Evolutionary conservation across 441 rosid species (phyloP).

Genomic region (Theobroma grandiflorum): DNA sequence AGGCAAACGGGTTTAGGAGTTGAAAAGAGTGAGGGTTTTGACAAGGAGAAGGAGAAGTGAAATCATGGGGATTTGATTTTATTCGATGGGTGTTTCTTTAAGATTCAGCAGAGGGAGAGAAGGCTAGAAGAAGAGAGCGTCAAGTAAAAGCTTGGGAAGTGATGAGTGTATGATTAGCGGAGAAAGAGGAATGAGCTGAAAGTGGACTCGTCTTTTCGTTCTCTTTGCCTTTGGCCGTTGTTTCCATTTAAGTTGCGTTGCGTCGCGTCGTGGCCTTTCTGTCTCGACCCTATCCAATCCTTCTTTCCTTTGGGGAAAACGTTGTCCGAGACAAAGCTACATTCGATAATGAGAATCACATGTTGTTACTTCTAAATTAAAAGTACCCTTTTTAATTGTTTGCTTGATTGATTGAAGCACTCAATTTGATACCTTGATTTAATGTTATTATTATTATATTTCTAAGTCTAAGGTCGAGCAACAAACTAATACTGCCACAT

Average conservation of each 20-base stretch:
- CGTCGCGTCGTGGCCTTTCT: too few species aligned
- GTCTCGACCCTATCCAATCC: too few species aligned
- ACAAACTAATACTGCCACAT: not conserved
- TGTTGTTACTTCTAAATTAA: too few species aligned
- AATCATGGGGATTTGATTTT: not conserved
- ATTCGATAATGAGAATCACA: not conserved
- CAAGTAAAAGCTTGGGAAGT: conserved; percentile 41
- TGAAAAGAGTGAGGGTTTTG: conserved; percentile 31
- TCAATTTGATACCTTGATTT: too few species aligned
- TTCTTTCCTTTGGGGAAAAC: too few species aligned
- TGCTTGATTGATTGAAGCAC: too few species aligned
- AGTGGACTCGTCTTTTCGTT: conserved; percentile 18
- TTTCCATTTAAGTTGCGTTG: too few species aligned
- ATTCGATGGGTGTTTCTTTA: not conserved
- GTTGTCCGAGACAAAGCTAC: too few species aligned
- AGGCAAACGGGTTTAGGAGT: not conserved
- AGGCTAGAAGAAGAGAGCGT: conserved; percentile 37
- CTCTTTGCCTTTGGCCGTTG: not conserved
- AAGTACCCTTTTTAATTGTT: too few species aligned
- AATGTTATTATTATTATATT: too few species aligned
- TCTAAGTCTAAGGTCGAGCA: not conserved
- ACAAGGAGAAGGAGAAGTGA: conserved; percentile 11
- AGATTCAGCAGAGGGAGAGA: conserved; percentile 15
- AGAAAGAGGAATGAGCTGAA: conserved; percentile 27
- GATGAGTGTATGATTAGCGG: conserved; percentile 28